Evolutionary conservation across 805 yeast species (phyloP), one percentile per base, ranked within the genome.

Genomic region (Candida broadrunensis): DNA sequence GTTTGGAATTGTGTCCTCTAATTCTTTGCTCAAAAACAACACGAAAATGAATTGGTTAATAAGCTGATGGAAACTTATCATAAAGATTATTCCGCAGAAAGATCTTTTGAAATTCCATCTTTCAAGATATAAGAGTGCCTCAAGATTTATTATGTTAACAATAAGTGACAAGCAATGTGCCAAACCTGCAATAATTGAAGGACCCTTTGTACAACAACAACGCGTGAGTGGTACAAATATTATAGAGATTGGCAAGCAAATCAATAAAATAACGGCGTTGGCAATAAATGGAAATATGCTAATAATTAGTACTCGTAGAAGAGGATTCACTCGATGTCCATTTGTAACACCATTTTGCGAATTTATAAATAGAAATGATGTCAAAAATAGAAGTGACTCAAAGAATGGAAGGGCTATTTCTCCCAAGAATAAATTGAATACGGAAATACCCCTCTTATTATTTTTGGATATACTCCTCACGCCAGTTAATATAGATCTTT

Each of bases 301-400:
- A 3, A 82, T 60, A 13, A 88, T 62, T 2, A 74, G 55, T 23
- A 91, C 60, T 42, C 97, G 72, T 11, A 84, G 47, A 0, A 85
- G 54, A 0, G 91, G 77, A 69, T 42, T 62, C 47, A n/a, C 76
- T 65, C 38, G 62, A 51, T 36, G 51, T 46, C 56, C 55, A 8
- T 45, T 39, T 17, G 25, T 24, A 1, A 88, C 96, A 23, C 97
- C 97, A 25, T 83, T 87, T 66, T 88, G 97, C 1, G 96, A 73
- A 61, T 89, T 90, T 53, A 86, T 83, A 54, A 85, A 91, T 38
- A 82, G 70, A 61, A 80, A 91, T 0, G 96, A 90, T 39, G 81
- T 64, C 42, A 84, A 76, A 36, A 51, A 49, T 13, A 50, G 41
- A 8, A 43, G 1, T 1, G 51, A 36, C 5, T 46, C 46, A 3